Evolutionary conservation across 2,329 filamentous ascomycete species (phyloP).

Genomic region (Teratosphaeria destructans): DNA sequence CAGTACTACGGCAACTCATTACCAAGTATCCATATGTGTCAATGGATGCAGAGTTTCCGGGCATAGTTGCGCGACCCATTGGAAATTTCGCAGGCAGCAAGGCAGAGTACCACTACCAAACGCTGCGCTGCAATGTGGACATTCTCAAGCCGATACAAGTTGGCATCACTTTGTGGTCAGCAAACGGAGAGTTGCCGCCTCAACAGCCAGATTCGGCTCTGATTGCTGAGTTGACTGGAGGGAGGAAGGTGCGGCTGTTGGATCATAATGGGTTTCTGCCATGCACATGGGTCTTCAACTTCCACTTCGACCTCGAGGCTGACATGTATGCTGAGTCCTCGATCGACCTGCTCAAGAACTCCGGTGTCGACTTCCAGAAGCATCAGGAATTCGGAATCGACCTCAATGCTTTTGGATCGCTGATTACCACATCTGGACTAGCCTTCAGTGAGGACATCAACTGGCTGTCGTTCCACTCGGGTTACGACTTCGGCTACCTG

Average conservation of each 20-base stretch:
- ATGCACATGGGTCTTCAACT: conserved; percentile 98
- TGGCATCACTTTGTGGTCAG: conserved; percentile 84
- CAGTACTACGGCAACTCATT: conserved; percentile 66
- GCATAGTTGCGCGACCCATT: conserved; percentile 90
- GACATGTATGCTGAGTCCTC: conserved; percentile 98
- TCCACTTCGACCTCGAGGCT: conserved; percentile 84
- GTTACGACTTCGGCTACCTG: conserved; percentile 95
- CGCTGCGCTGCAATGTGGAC: conserved; percentile 91
- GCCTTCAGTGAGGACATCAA: conserved; percentile 79
- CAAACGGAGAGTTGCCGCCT: conserved; percentile 78
- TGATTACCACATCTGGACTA: conserved; percentile 84
- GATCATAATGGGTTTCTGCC: conserved; percentile 33
- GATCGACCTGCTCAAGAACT: conserved; percentile 79
- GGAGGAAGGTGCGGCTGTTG: background rate
- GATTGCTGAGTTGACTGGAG: conserved; percentile 29
- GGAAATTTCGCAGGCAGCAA: conserved; percentile 79
- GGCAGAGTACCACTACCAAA: conserved; percentile 98
- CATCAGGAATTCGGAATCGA: conserved; percentile 86
- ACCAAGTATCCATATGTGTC: conserved; percentile 92
- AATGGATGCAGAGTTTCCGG: conserved; percentile 99
- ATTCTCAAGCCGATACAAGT: conserved; percentile 96
- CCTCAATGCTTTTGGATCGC: conserved; percentile 73
- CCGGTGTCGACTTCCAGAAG: conserved; percentile 82
- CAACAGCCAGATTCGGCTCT: conserved; percentile 47
- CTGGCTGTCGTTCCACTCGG: conserved; percentile 96